phyloP scores from a whole-genome alignment of 1,139 yeast species.

The Spathaspora sp. region DNA sequence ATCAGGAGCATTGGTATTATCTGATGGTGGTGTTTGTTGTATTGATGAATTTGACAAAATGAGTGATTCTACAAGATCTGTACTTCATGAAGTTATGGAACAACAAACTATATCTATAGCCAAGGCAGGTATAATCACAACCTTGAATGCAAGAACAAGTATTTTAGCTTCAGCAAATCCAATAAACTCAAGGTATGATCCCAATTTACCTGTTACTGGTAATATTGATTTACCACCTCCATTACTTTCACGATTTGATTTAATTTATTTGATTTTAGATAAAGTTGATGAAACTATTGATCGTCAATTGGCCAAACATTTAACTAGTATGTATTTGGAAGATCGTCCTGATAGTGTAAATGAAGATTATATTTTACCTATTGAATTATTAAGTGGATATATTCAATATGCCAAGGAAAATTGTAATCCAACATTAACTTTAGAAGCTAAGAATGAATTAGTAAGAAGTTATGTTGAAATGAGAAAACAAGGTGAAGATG shows the following conservation, averaged over 20 bases:
- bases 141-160: constrained; percentile 93
- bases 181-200: constrained; percentile 93
- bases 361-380: constrained; percentile 66
- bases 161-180: constrained; percentile 97
- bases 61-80: constrained; percentile 93
- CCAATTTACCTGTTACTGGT: constrained; percentile 87
- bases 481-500: constrained; percentile 93
- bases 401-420: constrained; percentile 91
- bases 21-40: constrained; percentile 98
- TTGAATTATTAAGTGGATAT: constrained; percentile 82
- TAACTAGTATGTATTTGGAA: constrained; percentile 89
- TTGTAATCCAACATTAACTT: constrained; percentile 72
- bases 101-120: constrained; percentile 98
- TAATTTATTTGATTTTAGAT: constrained; percentile 88
- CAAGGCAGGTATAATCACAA: constrained; percentile 96
- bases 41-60: constrained; percentile 98
- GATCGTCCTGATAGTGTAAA: constrained; percentile 79
- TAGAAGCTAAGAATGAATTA: constrained; percentile 78
- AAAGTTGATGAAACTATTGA: constrained; percentile 87
- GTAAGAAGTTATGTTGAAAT: constrained; percentile 91
- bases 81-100: constrained; percentile 98
- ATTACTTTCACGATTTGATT: constrained; percentile 86
- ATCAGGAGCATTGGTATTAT: constrained; percentile 92
- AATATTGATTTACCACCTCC: constrained; percentile 98
- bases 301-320: constrained; percentile 82